Conservation (phyloP, 495 filamentous ascomycete genomes). For the Aspergillus leporis region DNA sequence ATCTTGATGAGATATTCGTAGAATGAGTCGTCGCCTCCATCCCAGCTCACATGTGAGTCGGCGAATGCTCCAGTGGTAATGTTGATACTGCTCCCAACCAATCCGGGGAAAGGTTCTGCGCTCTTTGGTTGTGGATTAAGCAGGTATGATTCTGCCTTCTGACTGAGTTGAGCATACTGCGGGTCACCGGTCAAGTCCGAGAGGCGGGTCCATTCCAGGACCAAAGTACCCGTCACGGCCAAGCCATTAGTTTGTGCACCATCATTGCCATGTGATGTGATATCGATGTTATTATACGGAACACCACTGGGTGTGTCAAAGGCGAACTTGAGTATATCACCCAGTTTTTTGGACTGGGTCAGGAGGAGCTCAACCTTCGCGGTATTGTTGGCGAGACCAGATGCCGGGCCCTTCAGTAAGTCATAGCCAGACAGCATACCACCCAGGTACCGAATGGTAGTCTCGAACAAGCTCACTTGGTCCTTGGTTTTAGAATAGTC, state of each 20-base stretch:
- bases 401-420: slow-evolving; percentile 69
- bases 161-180: slow-evolving; percentile 65
- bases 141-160: slow-evolving; percentile 71
- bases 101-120: slow-evolving; percentile 73
- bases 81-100: slow-evolving; percentile 69
- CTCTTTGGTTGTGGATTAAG: slow-evolving; percentile 61
- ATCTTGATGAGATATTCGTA: slow-evolving; percentile 97
- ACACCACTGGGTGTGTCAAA: slow-evolving; percentile 77
- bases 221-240: slow-evolving; percentile 70
- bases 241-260: slow-evolving; percentile 61
- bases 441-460: slow-evolving; percentile 83
- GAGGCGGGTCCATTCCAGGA: slow-evolving; percentile 84
- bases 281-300: slow-evolving; percentile 70
- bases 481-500: slow-evolving; percentile 63
- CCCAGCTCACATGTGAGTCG: slow-evolving; percentile 73
- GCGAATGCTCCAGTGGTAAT: slow-evolving; percentile 65
- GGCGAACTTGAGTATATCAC: slow-evolving; percentile 71
- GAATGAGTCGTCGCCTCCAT: slow-evolving; percentile 77
- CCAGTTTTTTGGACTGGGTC: slow-evolving; percentile 66
- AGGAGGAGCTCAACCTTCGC: slow-evolving; percentile 58
- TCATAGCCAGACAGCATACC: slow-evolving; percentile 84
- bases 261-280: slow-evolving; percentile 50
- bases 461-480: slow-evolving; percentile 79
- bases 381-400: slow-evolving; percentile 47
- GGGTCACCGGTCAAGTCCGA: slow-evolving; percentile 71